These are phyloP conservation scores for Alternaria conjuncta DNA, from an alignment of 2,329 filamentous ascomycete species.

Conservation along the genomic window DNA sequence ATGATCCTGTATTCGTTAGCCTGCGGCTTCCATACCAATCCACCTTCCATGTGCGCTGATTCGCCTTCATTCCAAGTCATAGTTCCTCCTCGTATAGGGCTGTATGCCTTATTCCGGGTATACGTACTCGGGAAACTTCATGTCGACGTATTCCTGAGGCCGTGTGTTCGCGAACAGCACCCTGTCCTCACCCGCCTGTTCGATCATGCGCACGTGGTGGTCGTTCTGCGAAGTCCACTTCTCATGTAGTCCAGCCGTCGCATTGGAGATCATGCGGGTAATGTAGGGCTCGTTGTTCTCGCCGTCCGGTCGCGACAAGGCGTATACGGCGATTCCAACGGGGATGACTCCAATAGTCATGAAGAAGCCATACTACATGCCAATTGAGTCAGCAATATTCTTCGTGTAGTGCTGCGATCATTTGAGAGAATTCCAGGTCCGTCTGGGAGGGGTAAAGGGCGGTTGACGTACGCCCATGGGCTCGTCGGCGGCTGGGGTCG, in stretches of 20 bases:
- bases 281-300: slow-evolving; percentile 52
- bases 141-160: slow-evolving; percentile 57
- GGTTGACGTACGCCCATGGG: slow-evolving; percentile 57
- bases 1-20: slow-evolving; percentile 59
- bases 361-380: slow-evolving; percentile 55
- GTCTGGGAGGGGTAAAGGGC: slow-evolving; percentile 16
- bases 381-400: slow-evolving; percentile 30
- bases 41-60: background rate
- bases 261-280: slow-evolving; percentile 62
- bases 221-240: slow-evolving; percentile 63
- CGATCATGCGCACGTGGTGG: slow-evolving; percentile 65
- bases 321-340: slow-evolving; percentile 53
- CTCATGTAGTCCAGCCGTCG: slow-evolving; percentile 60
- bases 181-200: slow-evolving; percentile 68
- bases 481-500: slow-evolving; percentile 52
- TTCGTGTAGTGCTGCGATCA: background rate
- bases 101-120: background rate
- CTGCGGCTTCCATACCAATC: background rate
- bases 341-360: slow-evolving; percentile 56
- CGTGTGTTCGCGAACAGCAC: slow-evolving; percentile 62
- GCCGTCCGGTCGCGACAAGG: slow-evolving; percentile 49
- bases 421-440: background rate
- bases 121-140: slow-evolving; percentile 71
- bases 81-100: background rate
- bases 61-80: background rate